Base-by-base conservation (phyloP, 805 yeast species). In the Vanderwaltozyma verrucispora region DNA sequence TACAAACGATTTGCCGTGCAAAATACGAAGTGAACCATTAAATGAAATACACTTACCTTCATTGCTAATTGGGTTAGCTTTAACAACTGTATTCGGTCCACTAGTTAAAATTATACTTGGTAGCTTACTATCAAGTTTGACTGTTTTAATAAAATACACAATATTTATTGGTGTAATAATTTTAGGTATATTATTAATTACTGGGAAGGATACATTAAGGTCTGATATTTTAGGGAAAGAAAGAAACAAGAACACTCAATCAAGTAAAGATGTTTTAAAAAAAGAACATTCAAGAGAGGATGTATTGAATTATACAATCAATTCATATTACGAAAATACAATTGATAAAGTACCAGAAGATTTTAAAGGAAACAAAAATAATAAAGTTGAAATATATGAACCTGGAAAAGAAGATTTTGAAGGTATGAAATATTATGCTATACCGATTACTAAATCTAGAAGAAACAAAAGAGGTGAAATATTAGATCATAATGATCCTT, bases 11-110 rank as follows among this genome's bases (percentile, higher is more conserved):
- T 15, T 27, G 12, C 37, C 33, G 11, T 15, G 26, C 10, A 38
- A 29, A n/a, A 12, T 39, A 28, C 35, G 30, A 26, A 27, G 20
- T 9, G 38, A 37, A 20, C 41, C 41, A 18, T 11, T 28, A 2
- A 40, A 44, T 30, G 39, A 37, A 7, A 35, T 54, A 14, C 55
- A 54, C 39, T 18, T 51, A 2, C 53, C 53, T 3, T 54, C 60
- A 1, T 41, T 53, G 23, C 26, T 46, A 11, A 32, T 49, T 17
- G 60, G 58, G 5, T 39, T 46, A 13, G 36, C 45, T 3, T 37
- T 49, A 14, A 37, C 47, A 10, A 34, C 40, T 13, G 32, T 49
- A n/a, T 36, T 53, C 14, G 44, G 47, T n/a, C 59, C 59, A 7
- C 37, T 52, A n/a, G 20, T 54, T 16, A 37, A 38, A 16, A 31